phyloP scores from a whole-genome alignment of 2,329 filamentous ascomycete genomes.

The Diaporthe sp. region DNA sequence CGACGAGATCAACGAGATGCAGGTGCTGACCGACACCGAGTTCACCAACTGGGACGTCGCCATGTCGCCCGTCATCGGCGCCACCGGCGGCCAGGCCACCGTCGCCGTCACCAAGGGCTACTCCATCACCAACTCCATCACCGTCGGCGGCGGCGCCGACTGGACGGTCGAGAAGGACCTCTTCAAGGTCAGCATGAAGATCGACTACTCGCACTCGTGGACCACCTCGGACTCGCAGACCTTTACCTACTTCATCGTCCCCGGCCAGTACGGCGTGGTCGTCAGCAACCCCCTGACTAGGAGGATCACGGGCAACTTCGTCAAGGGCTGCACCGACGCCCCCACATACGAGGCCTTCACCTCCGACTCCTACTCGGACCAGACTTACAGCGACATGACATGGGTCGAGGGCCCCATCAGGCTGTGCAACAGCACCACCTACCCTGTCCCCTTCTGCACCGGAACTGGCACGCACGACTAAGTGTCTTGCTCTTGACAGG shows the following conservation, averaged over 20 bases:
- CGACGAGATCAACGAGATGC: constrained; percentile 44
- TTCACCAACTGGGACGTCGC: constrained; percentile 57
- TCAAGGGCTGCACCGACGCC: constrained; percentile 52
- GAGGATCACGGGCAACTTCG: constrained; percentile 51
- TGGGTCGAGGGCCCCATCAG: constrained; percentile 58
- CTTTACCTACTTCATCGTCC: constrained; percentile 51
- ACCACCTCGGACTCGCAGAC: constrained; percentile 49
- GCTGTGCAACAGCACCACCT: constrained; percentile 53
- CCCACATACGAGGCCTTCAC: constrained; percentile 48
- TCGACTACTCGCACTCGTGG: constrained; percentile 50
- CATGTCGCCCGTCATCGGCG: constrained; percentile 53
- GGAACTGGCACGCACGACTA: constrained; percentile 50
- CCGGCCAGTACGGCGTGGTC: constrained; percentile 54
- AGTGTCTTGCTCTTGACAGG: background rate
- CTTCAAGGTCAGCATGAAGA: constrained; percentile 45
- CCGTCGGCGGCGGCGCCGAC: background rate
- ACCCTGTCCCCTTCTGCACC: constrained; percentile 54
- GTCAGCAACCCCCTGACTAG: constrained; percentile 55
- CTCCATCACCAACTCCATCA: constrained; percentile 50
- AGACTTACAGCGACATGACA: constrained; percentile 49
- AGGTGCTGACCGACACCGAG: constrained; percentile 45
- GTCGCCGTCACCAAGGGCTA: constrained; percentile 52
- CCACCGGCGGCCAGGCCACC: constrained; percentile 46
- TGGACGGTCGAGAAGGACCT: constrained; percentile 41
- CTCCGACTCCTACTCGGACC: constrained; percentile 52